These are phyloP conservation scores for Cryphonectria nitschkei DNA, from an alignment of 2,329 filamentous ascomycete species.

Conservation along the genomic window DNA sequence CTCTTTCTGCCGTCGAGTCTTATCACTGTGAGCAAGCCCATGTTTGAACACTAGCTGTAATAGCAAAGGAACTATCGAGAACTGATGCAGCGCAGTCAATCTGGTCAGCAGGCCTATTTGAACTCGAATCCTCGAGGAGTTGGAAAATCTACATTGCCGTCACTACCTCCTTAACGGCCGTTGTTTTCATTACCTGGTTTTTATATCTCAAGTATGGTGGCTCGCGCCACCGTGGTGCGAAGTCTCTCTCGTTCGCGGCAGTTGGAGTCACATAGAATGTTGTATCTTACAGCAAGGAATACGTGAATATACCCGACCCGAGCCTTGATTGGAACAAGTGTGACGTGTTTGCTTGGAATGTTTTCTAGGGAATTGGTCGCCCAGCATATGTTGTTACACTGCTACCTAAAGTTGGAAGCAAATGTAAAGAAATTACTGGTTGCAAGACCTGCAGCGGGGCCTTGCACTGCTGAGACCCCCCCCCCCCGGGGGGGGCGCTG, in stretches of 20 bases:
- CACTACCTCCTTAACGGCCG: slow-evolving; percentile 13
- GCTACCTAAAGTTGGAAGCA: not conserved
- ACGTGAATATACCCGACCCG: not conserved
- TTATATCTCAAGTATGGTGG: slow-evolving; percentile 8
- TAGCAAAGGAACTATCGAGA: not conserved
- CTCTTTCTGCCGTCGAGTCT: slow-evolving; percentile 19
- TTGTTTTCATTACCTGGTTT: slow-evolving; percentile 19
- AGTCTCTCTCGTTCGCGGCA: slow-evolving; percentile 3
- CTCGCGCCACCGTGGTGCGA: not conserved
- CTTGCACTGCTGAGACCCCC: no score
- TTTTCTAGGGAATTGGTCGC: no score
- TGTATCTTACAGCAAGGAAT: not conserved
- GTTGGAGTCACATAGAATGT: not conserved
- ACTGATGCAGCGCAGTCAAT: slow-evolving; percentile 8
- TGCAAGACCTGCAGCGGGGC: not conserved
- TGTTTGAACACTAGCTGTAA: not conserved
- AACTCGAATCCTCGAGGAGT: slow-evolving; percentile 5
- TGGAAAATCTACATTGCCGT: slow-evolving; percentile 17
- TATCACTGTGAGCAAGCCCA: slow-evolving; percentile 5
- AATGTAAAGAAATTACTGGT: not conserved
- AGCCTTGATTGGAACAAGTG: not conserved
- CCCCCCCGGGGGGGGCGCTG: no score
- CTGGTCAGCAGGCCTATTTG: slow-evolving; percentile 20
- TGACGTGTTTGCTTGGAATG: not conserved
- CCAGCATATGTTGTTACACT: not conserved